Conservation (phyloP, 1,284 basidiomycete genomes). For the Thecaphora frezii region DNA sequence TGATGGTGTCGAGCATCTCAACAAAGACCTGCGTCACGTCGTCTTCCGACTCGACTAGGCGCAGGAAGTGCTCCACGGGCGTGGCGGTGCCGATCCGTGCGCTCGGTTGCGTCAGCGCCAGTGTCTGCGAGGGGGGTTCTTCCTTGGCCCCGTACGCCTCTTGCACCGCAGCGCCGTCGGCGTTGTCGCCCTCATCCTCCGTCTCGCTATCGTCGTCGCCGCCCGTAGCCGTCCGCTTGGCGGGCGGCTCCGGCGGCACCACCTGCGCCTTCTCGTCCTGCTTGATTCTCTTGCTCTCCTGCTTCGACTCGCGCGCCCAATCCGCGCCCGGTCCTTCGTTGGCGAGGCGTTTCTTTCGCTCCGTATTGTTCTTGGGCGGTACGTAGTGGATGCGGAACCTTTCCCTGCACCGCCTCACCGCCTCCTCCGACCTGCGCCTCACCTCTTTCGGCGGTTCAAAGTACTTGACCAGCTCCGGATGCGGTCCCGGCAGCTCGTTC, state of each 20-base stretch:
- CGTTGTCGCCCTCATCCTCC: constrained; percentile 14
- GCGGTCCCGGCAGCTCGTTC: constrained; percentile 78
- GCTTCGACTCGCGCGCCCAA: not conserved
- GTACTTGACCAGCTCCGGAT: constrained; percentile 79
- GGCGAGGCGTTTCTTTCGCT: not conserved
- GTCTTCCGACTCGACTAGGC: constrained; percentile 23
- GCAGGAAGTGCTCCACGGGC: constrained; percentile 20
- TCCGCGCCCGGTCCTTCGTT: not conserved
- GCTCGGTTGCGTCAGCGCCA: constrained; percentile 4
- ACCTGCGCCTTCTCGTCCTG: not conserved
- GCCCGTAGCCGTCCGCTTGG: not conserved
- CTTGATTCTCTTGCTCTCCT: constrained; percentile 7
- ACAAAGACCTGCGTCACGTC: constrained; percentile 30
- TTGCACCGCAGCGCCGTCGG: not conserved
- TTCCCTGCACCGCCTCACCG: constrained; percentile 8
- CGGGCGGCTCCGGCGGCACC: too few relatives aligned
- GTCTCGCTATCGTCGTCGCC: constrained; percentile 2
- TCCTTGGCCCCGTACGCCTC: not conserved
- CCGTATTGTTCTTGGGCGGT: not conserved
- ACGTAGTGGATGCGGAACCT: constrained; percentile 30
- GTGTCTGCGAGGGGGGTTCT: not conserved
- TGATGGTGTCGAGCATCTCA: constrained; percentile 29
- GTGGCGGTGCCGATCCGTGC: constrained; percentile 4
- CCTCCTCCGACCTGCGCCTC: constrained; percentile 43
- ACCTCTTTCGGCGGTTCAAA: constrained; percentile 74